These are phyloP conservation scores for Coemansia sp. DNA, from an alignment of 192 early-diverging fungal genomes.

Conservation along the genomic window DNA sequence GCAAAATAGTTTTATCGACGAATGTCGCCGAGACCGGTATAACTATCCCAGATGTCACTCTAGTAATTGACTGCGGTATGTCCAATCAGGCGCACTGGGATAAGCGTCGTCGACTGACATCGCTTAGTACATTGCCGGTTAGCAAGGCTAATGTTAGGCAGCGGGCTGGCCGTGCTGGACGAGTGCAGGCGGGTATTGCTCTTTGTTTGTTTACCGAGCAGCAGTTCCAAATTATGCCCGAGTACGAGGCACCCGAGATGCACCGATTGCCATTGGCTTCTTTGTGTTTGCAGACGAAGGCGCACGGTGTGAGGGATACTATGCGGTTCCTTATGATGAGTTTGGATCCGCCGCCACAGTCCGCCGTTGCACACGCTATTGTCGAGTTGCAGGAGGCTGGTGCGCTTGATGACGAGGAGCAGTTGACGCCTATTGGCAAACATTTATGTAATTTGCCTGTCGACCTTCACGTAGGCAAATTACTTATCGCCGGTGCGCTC, in stretches of 20 bases:
- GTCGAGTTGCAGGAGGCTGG: slow-evolving; percentile 33
- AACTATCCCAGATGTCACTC: slow-evolving; percentile 66
- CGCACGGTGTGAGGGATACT: slow-evolving; percentile 62
- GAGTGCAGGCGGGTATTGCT: slow-evolving; percentile 60
- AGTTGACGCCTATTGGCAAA: slow-evolving; percentile 72
- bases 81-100: slow-evolving; percentile 68
- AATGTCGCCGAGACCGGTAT: slow-evolving; percentile 77
- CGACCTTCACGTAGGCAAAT: slow-evolving; percentile 75
- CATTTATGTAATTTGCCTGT: slow-evolving; percentile 74
- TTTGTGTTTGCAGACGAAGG: slow-evolving; percentile 16
- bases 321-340: slow-evolving; percentile 56
- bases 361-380: slow-evolving; percentile 64
- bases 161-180: slow-evolving; percentile 64
- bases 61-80: slow-evolving; percentile 71
- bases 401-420: slow-evolving; percentile 34
- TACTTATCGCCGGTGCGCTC: slow-evolving; percentile 71
- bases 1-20: slow-evolving; percentile 88
- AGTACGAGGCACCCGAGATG: slow-evolving; percentile 63
- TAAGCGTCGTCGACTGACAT: slow-evolving; percentile 58
- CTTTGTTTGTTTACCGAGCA: slow-evolving; percentile 57
- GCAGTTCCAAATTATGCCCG: slow-evolving; percentile 50
- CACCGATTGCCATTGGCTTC: slow-evolving; percentile 64
- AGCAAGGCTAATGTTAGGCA: slow-evolving; percentile 63
- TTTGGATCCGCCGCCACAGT: slow-evolving; percentile 71
- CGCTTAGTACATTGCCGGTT: slow-evolving; percentile 50